A percentile compares a stretch with the other conserved stretches of the same genome.
phyloP scores from a whole-genome alignment of 306 rosid species.

The Vigna nakashimae region DNA sequence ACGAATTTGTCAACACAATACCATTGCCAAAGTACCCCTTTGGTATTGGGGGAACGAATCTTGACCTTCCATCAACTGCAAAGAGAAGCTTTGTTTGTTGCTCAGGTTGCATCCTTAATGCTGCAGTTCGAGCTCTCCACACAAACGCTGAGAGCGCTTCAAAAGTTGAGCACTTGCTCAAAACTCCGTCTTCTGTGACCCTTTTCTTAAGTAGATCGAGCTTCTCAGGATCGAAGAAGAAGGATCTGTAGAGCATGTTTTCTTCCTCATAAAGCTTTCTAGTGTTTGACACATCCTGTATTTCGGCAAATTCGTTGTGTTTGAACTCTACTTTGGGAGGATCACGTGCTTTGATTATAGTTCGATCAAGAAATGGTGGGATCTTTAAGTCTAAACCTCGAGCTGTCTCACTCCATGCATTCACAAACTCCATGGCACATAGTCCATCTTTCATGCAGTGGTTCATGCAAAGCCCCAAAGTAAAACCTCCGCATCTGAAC shows the following conservation, averaged over 20 bases:
- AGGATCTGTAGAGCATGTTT: conserved; percentile 59
- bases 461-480: conserved; percentile 62
- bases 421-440: conserved; percentile 73
- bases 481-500: conserved; percentile 87
- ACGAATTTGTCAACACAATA: conserved; percentile 66
- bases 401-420: conserved; percentile 75
- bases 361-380: conserved; percentile 68
- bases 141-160: conserved; percentile 83
- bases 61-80: conserved; percentile 77
- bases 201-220: conserved; percentile 64
- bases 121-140: conserved; percentile 77
- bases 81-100: conserved; percentile 81
- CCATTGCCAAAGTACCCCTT: conserved; percentile 79
- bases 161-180: conserved; percentile 65
- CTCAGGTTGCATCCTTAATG: conserved; percentile 67
- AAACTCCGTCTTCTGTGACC: conserved; percentile 63
- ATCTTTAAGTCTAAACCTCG: conserved; percentile 65
- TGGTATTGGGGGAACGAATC: conserved; percentile 73
- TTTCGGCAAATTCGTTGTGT: conserved; percentile 71
- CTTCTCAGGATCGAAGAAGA: conserved; percentile 63
- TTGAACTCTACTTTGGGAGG: conserved; percentile 67
- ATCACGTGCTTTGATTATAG: conserved; percentile 67
- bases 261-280: conserved; percentile 57
- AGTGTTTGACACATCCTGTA: conserved; percentile 68
- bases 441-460: conserved; percentile 82